Evolutionary conservation across 2,329 filamentous ascomycete species (phyloP), one percentile per base, ranked within the genome.

Genomic region (Colletotrichum liriopes): DNA sequence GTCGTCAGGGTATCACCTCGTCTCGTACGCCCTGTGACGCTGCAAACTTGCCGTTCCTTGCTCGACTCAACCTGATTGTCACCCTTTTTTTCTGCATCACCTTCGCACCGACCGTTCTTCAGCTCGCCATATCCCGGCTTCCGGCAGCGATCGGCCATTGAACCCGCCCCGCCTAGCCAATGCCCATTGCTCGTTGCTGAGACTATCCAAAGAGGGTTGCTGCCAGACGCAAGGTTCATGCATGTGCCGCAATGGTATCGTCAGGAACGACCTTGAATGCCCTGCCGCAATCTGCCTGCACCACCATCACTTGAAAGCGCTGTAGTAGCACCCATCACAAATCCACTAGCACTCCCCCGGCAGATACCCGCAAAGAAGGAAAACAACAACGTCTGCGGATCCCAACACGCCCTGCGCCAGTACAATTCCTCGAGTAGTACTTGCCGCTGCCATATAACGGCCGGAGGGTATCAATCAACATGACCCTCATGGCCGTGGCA

Each of bases 401-500:
- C 55, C 52, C 14, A 56, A 73, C 56, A 51, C 61, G 29, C 45
- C 32, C 29, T 43, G 18, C 56, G 35, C 29, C 18, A 29, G 66
- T 43, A 23, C 71, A 52, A 51, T 67, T 29, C 26, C 49, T 51
- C 43, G 23, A 58, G 26, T 58, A 71, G 41, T 35, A 35, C 26
- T 64, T 47, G 58, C 62, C 61, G 67, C 67, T 74, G 67, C 73
- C 72, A 72, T 66, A 59, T 43, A 67, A 68, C 59, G 64, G 71
- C 73, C 67, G 37, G 66, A 58, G 71, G 70, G 47, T 62, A 41
- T 49, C 51, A 60, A 49, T 37, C 64, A 62, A 62, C 37, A 74
- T 74, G 73, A 72, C 73, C 65, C 72, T 74, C 67, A 68, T 67
- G 73, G 73, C 73, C 62, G 64, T 74, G 73, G 73, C 73, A 72